A percentile compares a stretch with the other conserved stretches of the same genome.
phyloP scores from a whole-genome alignment of 805 yeast species.

The Yamadazyma sp. region DNA sequence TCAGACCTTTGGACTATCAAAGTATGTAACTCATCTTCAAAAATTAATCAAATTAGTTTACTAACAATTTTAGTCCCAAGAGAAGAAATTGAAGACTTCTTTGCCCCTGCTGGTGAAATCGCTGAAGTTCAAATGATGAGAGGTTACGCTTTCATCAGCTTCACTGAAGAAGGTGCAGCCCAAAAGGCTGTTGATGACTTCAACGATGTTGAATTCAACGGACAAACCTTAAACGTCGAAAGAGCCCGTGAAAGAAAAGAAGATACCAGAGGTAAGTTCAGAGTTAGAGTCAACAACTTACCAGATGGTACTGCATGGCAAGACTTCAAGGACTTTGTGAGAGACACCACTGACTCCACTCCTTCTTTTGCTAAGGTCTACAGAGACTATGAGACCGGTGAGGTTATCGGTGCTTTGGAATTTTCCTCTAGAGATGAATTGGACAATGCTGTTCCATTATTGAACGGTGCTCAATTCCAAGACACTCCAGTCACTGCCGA shows the following conservation, averaged over 20 bases:
- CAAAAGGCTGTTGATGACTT: conserved; percentile 49
- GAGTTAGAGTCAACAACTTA: conserved; percentile 66
- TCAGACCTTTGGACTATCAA: conserved; percentile 63
- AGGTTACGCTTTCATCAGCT: conserved; percentile 90
- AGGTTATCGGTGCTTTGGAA: conserved; percentile 53
- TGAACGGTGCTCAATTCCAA: conserved; percentile 70
- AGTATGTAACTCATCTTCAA: conserved; percentile 22
- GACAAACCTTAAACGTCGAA: conserved; percentile 51
- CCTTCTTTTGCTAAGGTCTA: conserved; percentile 60
- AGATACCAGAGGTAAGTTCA: conserved; percentile 68
- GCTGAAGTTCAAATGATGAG: conserved; percentile 68
- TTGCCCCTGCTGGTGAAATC: conserved; percentile 64
- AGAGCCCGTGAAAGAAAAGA: conserved; percentile 56
- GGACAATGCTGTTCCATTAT: conserved; percentile 67
- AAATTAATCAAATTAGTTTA: background rate
- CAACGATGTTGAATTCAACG: conserved; percentile 47
- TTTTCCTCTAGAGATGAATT: conserved; percentile 69
- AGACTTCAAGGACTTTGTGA: conserved; percentile 85
- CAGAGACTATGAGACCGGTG: conserved; percentile 49
- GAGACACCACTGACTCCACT: conserved; percentile 65
- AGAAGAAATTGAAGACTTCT: conserved; percentile 68
- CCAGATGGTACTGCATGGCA: conserved; percentile 85
- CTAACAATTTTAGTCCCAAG: conserved; percentile 26
- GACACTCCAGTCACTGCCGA: conserved; percentile 72
- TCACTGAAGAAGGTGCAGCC: conserved; percentile 60